Evolutionary conservation across 306 rosid genomes (phyloP).

Genomic region (Arachis stenosperma): DNA sequence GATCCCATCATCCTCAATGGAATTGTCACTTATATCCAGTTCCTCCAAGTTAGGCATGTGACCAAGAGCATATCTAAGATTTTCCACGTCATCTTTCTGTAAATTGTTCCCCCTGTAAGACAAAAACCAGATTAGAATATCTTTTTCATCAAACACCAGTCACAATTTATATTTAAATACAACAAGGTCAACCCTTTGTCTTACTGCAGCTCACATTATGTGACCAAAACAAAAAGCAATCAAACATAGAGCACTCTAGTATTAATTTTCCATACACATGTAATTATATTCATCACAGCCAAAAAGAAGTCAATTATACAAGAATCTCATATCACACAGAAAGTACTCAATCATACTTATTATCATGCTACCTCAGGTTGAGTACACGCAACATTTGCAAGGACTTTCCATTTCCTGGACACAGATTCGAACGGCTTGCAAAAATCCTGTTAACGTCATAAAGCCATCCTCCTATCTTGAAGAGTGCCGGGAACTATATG

Average conservation of each 20-base stretch:
- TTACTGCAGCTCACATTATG: constrained; percentile 32
- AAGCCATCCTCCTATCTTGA: constrained; percentile 91
- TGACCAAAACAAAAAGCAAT: constrained; percentile 23
- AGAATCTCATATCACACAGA: constrained; percentile 28
- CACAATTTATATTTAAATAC: constrained; percentile 23
- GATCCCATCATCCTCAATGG: constrained; percentile 77
- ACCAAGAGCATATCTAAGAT: constrained; percentile 66
- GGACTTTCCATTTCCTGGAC: constrained; percentile 54
- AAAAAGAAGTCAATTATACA: constrained; percentile 20
- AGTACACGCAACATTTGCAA: constrained; percentile 75
- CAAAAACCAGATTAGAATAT: constrained; percentile 42
- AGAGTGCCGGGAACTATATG: constrained; percentile 35
- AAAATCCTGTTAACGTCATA: constrained; percentile 57
- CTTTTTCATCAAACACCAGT: constrained; percentile 24
- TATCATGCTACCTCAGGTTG: constrained; percentile 67
- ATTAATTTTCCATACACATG: constrained; percentile 22
- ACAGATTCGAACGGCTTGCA: constrained; percentile 38
- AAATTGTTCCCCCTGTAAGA: constrained; percentile 69
- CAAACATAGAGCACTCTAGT: constrained; percentile 3
- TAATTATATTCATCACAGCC: constrained; percentile 15
- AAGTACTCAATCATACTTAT: constrained; percentile 26
- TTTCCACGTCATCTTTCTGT: constrained; percentile 58
- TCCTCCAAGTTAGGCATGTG: constrained; percentile 77
- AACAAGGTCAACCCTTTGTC: constrained; percentile 18
- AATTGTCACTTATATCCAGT: constrained; percentile 90